Base-by-base conservation (phyloP, 176 grass and related monocot genomes). In the Aechmea fasciata region DNA sequence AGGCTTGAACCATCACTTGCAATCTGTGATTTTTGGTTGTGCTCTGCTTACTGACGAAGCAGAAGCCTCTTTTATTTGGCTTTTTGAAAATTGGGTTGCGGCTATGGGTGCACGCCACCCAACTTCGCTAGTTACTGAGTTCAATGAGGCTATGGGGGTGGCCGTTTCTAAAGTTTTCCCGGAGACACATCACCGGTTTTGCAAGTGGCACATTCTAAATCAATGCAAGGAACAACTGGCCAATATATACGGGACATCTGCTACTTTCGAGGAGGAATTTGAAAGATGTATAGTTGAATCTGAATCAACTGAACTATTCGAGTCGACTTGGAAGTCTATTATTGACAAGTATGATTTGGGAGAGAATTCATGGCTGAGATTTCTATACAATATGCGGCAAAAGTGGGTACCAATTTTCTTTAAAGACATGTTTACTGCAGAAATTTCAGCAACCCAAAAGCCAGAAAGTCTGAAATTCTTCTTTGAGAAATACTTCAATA, bases 1-100 rank as follows among this genome's bases (percentile, higher is more conserved):
- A 13, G 89, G 93, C 63, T 64, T 97, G 51, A 97, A 90, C 53
- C 93, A 97, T 84, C 93, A 97, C 79, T 73, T 97, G 78, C 93
- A 91, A 47, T 75, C 84, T 33, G 70, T 92, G 73, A 52, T 87
- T 29, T 97, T 92, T 85, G 89, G 93, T 15, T 90, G 82, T 74
- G 86, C 86, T 3, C 79, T 97, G 77, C 86, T 97, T 69, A 84
- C 83, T 66, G 84, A 97, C 70, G 93, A 92, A 55, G 79, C 86
- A 1, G 86, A 97, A 61, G 86, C 83, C 52, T 92, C 93, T 9
- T 84, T 97, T 81, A 66, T 83, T 67, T 97, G 93, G 93, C 52
- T 97, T 10, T 90, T 97, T 81, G 81, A 92, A 66, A 90, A 83
- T 69, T 97, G 93, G 93, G 62, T 97, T 72, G 77, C 65, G 5